phyloP scores from a whole-genome alignment of 352 stramenopile species.

The Globisporangium iwayamae region DNA sequence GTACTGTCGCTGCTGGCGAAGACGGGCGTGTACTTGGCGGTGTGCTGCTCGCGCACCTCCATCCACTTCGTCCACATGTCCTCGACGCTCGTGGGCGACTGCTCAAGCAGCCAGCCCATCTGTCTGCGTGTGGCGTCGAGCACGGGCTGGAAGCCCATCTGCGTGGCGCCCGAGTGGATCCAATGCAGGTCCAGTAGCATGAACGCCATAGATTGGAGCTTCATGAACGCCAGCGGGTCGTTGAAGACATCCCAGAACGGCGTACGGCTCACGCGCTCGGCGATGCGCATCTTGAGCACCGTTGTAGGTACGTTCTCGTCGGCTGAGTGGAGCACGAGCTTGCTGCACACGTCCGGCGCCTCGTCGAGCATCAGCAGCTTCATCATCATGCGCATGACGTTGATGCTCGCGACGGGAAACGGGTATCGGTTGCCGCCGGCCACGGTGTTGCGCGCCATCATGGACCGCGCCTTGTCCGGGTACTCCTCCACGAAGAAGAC shows the following conservation, averaged over 20 bases:
- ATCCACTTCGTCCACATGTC: slow-evolving; percentile 87
- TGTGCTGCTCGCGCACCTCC: slow-evolving; percentile 70
- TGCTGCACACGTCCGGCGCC: slow-evolving; percentile 58
- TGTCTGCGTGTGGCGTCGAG: slow-evolving; percentile 73
- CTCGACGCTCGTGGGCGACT: slow-evolving; percentile 62
- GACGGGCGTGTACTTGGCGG: slow-evolving; percentile 43
- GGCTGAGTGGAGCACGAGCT: slow-evolving; percentile 65
- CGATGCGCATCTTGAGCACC: slow-evolving; percentile 68
- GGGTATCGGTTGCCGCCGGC: slow-evolving; percentile 75
- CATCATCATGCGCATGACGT: slow-evolving; percentile 85
- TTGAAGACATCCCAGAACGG: slow-evolving; percentile 84
- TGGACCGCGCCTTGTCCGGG: slow-evolving; percentile 61
- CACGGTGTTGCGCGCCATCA: slow-evolving; percentile 74
- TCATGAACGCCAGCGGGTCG: slow-evolving; percentile 58
- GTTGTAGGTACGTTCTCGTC: slow-evolving; percentile 30
- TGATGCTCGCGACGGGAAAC: slow-evolving; percentile 81
- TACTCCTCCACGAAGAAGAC: slow-evolving; percentile 80
- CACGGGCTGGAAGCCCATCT: slow-evolving; percentile 83
- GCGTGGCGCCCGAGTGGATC: slow-evolving; percentile 73
- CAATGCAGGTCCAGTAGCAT: slow-evolving; percentile 83
- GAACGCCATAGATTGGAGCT: slow-evolving; percentile 83
- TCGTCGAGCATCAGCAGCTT: slow-evolving; percentile 82
- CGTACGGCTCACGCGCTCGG: slow-evolving; percentile 75
- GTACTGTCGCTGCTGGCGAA: slow-evolving; percentile 11
- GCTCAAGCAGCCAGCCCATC: slow-evolving; percentile 80